Percentiles rank a stretch among this genome's conserved stretches.
These are phyloP conservation scores for Neurospora sp. DNA, from an alignment of 495 filamentous ascomycete species.

Conservation along the genomic window DNA sequence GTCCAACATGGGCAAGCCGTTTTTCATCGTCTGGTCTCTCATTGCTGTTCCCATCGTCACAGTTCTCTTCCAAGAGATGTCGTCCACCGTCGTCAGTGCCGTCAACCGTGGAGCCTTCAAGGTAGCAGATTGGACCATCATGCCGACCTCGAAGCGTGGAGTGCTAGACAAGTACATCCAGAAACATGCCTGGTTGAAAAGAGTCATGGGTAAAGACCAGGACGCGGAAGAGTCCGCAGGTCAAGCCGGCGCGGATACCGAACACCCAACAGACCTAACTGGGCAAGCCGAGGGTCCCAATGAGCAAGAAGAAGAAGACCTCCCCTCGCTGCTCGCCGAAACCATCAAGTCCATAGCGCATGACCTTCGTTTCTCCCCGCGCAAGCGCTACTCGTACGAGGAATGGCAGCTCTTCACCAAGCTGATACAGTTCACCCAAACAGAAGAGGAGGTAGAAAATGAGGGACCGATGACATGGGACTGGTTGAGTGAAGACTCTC, in stretches of 20 bases:
- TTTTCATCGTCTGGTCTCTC: slow-evolving; percentile 75
- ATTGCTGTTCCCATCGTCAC: slow-evolving; percentile 68
- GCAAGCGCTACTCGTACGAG: slow-evolving; percentile 55
- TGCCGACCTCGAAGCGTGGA: slow-evolving; percentile 30
- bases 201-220: no score
- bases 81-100: slow-evolving; percentile 51
- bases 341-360: slow-evolving; percentile 52
- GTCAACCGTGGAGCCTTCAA: slow-evolving; percentile 54
- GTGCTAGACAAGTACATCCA: background rate
- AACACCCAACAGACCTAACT: background rate
- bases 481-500: slow-evolving; percentile 59
- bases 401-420: slow-evolving; percentile 62
- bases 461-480: slow-evolving; percentile 46
- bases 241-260: background rate
- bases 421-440: slow-evolving; percentile 25
- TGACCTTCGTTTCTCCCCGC: slow-evolving; percentile 39
- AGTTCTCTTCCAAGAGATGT: slow-evolving; percentile 63
- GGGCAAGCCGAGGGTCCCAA: fast-evolving
- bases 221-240: background rate
- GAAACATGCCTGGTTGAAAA: background rate
- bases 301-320: slow-evolving; percentile 20
- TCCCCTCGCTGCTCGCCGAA: slow-evolving; percentile 47
- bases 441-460: slow-evolving; percentile 20
- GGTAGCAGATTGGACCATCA: slow-evolving; percentile 55
- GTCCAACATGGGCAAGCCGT: slow-evolving; percentile 59